Evolutionary conservation across 768 basidiomycete genomes (phyloP).

Genomic region (Psilocybe cyanescens): DNA sequence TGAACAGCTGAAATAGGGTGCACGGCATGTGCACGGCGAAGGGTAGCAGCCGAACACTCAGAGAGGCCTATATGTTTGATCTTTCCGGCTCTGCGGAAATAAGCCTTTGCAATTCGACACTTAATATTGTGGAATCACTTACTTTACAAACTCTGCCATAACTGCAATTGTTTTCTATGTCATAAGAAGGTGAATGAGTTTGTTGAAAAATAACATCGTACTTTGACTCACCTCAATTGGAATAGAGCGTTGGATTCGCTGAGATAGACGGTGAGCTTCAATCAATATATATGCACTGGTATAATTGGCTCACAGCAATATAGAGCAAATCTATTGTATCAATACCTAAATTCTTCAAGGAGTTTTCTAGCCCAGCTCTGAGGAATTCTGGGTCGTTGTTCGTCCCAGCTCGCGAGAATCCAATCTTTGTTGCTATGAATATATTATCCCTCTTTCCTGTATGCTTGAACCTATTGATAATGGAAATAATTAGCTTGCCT

Average conservation of each 20-base stretch:
- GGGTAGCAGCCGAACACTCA: conserved; percentile 47
- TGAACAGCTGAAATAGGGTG: conserved; percentile 55
- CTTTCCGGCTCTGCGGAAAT: conserved; percentile 38
- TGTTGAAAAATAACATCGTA: neutral
- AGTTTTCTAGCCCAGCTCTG: conserved; percentile 37
- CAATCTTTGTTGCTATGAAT: conserved; percentile 64
- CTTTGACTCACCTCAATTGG: conserved; percentile 48
- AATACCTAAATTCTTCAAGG: conserved; percentile 45
- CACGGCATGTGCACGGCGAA: conserved; percentile 54
- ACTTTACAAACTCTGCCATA: conserved; percentile 58
- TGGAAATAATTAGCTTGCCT: too few relatives aligned
- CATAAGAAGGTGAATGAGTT: neutral
- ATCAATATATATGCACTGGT: too few relatives aligned
- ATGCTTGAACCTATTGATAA: conserved; percentile 43
- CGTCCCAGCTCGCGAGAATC: conserved; percentile 20
- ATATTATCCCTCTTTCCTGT: conserved; percentile 55
- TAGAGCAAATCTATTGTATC: conserved; percentile 50
- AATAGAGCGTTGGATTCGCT: conserved; percentile 41
- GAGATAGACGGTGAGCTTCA: neutral
- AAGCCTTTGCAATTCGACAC: neutral
- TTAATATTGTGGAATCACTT: conserved; percentile 6
- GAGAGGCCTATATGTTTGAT: conserved; percentile 56
- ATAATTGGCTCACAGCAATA: conserved; percentile 34
- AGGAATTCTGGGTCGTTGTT: conserved; percentile 43
- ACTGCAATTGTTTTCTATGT: conserved; percentile 44